Percentiles rank a stretch among this genome's conserved stretches.
Conservation (phyloP, 1,139 yeast genomes). For the Diutina neorugosa region DNA sequence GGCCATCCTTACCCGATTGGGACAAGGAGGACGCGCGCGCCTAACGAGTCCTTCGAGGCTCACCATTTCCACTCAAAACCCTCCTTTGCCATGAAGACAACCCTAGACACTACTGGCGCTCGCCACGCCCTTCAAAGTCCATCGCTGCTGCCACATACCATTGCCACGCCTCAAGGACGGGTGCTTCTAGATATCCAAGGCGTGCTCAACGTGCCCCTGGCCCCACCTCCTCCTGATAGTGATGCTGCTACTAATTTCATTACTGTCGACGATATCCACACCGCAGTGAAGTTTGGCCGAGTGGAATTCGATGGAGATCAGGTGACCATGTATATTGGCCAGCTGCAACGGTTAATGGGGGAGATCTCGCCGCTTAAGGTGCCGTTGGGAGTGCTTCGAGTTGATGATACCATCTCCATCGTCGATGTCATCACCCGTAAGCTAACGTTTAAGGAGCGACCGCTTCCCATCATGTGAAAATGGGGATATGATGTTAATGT, state of each 20-base stretch:
- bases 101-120: background rate
- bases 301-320: conserved; percentile 36
- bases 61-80: no score
- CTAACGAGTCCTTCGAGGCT: no score
- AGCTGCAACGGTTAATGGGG: conserved; percentile 56
- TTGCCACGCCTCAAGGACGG: conserved; percentile 25
- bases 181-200: conserved; percentile 63
- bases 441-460: conserved; percentile 50
- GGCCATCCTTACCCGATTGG: no score
- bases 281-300: conserved; percentile 49
- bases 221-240: conserved; percentile 17
- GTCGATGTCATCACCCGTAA: conserved; percentile 48
- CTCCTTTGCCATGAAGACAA: background rate
- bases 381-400: conserved; percentile 48
- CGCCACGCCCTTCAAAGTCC: background rate
- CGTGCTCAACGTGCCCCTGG: conserved; percentile 42
- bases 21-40: no score
- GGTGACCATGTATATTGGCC: conserved; percentile 51
- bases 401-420: conserved; percentile 26
- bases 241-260: conserved; percentile 18
- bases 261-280: conserved; percentile 23
- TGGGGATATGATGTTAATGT: no score
- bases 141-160: background rate
- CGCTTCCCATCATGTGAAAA: conserved; percentile 58
- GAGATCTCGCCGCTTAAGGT: conserved; percentile 39